phyloP scores from a whole-genome alignment of 768 basidiomycete species.

The Epithele typhae region DNA sequence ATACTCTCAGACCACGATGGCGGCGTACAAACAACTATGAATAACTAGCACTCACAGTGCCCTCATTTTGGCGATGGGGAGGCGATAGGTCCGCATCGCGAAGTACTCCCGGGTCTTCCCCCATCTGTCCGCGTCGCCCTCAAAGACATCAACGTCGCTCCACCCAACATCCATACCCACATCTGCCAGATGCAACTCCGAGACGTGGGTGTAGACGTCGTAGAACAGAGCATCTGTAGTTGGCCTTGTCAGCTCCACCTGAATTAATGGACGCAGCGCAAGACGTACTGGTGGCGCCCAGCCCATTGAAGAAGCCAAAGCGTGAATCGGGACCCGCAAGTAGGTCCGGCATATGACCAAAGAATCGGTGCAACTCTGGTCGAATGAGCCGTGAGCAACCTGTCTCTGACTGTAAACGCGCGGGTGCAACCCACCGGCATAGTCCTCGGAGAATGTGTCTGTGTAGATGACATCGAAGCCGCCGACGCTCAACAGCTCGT shows the following conservation, averaged over 20 bases:
- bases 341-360: conserved; percentile 73
- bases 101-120: conserved; percentile 75
- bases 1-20: no score
- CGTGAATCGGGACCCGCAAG: conserved; percentile 69
- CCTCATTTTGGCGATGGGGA: conserved; percentile 47
- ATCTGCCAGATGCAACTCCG: conserved; percentile 82
- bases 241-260: not conserved
- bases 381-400: not conserved
- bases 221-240: conserved; percentile 79
- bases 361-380: conserved; percentile 71
- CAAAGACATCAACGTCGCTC: conserved; percentile 74
- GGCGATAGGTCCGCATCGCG: conserved; percentile 65
- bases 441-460: conserved; percentile 91
- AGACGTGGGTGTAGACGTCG: conserved; percentile 83
- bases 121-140: conserved; percentile 62
- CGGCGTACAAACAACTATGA: not conserved
- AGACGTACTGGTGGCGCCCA: conserved; percentile 84
- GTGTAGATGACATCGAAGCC: conserved; percentile 90
- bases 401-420: not conserved
- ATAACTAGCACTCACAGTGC: conserved; percentile 8
- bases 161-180: conserved; percentile 77
- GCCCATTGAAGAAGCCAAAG: conserved; percentile 95
- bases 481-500: conserved; percentile 54
- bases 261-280: not conserved
- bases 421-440: conserved; percentile 57